Conservation (phyloP, 2,329 filamentous ascomycete species). For the Berkeleyomyces basicola region DNA sequence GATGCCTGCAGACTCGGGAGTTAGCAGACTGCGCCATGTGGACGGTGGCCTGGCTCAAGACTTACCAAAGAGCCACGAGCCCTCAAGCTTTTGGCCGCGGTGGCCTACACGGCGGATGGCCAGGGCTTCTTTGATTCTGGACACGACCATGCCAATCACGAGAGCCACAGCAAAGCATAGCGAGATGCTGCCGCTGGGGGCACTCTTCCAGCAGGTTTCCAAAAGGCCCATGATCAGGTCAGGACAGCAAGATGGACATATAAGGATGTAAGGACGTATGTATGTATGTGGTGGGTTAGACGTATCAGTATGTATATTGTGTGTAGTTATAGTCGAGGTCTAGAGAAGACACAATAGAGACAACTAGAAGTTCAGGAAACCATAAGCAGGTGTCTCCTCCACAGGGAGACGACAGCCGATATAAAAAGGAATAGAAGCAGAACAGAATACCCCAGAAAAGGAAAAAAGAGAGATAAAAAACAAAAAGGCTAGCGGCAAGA, state of each 20-base stretch:
- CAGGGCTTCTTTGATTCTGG: conserved; percentile 27
- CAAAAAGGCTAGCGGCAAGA: neutral
- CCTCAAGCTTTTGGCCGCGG: neutral
- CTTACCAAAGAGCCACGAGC: neutral
- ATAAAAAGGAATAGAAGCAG: neutral
- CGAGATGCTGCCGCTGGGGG: neutral
- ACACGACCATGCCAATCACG: neutral
- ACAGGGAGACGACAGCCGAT: neutral
- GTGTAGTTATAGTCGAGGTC: neutral
- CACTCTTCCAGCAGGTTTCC: neutral
- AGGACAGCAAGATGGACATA: neutral
- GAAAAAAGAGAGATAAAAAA: neutral
- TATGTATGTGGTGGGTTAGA: neutral
- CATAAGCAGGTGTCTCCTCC: neutral
- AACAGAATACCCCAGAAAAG: neutral
- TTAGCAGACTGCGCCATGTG: neutral
- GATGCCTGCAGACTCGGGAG: conserved; percentile 28
- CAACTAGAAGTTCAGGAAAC: neutral
- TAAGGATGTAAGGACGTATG: neutral
- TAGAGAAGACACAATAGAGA: neutral
- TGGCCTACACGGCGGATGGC: conserved; percentile 3
- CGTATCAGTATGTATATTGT: neutral
- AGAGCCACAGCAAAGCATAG: neutral
- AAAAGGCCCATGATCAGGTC: neutral
- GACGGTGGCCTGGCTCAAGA: neutral